phyloP scores from a whole-genome alignment of 1,284 basidiomycete genomes.

The Cryptococcus sp. region DNA sequence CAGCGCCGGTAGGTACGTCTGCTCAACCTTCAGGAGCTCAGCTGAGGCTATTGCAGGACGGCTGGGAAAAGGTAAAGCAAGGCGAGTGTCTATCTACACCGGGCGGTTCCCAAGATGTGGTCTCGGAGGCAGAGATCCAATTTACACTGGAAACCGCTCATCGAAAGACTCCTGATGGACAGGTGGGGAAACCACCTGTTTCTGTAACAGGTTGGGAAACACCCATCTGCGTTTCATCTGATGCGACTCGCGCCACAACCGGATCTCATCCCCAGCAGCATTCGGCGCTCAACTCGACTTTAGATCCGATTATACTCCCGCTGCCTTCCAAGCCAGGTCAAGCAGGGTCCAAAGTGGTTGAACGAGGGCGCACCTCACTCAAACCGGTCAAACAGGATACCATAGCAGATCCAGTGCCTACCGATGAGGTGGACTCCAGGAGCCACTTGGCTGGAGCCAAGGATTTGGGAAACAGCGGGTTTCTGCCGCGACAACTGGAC shows the following conservation, averaged over 20 bases:
- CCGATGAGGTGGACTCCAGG: not conserved
- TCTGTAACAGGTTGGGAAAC: too few relatives aligned
- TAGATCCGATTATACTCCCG: too few relatives aligned
- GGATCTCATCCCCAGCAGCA: too few relatives aligned
- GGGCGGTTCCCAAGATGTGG: not conserved
- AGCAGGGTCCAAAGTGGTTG: too few relatives aligned
- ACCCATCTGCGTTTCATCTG: too few relatives aligned
- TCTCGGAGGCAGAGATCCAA: constrained; percentile 5
- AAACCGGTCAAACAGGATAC: too few relatives aligned
- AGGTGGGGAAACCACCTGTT: too few relatives aligned
- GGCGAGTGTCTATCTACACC: not conserved
- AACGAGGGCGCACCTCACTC: too few relatives aligned
- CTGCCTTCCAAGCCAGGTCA: too few relatives aligned
- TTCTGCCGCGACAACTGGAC: constrained; percentile 12
- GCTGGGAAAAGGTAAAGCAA: constrained; percentile 10
- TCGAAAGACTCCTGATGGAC: too few relatives aligned
- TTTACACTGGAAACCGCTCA: not conserved
- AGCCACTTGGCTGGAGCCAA: constrained; percentile 1
- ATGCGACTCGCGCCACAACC: too few relatives aligned
- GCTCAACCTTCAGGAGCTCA: not conserved
- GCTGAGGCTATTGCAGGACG: constrained; percentile 9
- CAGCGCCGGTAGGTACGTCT: not conserved
- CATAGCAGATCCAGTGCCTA: not conserved
- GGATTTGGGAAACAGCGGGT: constrained; percentile 10
- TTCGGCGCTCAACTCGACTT: too few relatives aligned